Evolutionary conservation across 768 basidiomycete genomes (phyloP).

Genomic region (Trametes gibbosa): DNA sequence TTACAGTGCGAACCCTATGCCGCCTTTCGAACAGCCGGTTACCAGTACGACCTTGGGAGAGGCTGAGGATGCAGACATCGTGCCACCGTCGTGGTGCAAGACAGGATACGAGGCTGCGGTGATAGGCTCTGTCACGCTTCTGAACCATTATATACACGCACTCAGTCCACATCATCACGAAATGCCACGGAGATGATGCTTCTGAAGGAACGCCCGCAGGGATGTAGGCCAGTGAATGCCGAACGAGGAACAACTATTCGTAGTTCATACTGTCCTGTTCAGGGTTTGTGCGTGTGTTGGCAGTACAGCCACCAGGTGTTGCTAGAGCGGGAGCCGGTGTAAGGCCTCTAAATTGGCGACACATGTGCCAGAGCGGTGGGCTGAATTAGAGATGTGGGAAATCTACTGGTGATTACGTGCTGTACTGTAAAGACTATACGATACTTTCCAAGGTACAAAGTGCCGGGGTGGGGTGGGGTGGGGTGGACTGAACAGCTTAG

Average conservation of each 20-base stretch:
- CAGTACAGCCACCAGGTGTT: no score
- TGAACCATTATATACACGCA: no score
- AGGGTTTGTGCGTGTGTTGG: no score
- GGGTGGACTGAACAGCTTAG: not conserved
- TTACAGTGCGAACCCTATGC: slow-evolving; percentile 21
- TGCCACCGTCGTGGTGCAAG: not conserved
- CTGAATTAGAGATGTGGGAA: not conserved
- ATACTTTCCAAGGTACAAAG: not conserved
- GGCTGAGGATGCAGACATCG: not conserved
- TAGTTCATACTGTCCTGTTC: no score
- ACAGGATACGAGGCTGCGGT: not conserved
- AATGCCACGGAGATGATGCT: no score
- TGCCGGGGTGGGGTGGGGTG: not conserved
- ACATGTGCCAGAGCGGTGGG: not conserved
- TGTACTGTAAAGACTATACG: not conserved
- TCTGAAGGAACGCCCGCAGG: no score
- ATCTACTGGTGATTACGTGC: not conserved
- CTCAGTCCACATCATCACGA: no score
- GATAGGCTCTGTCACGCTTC: not conserved
- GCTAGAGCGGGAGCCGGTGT: no score
- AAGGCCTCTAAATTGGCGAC: no score
- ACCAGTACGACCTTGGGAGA: slow-evolving; percentile 51
- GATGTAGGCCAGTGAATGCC: no score
- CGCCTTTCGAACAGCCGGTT: slow-evolving; percentile 52
- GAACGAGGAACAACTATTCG: no score